Conservation (phyloP, 2,329 filamentous ascomycete species). For the Pseudogymnoascus sp. region DNA sequence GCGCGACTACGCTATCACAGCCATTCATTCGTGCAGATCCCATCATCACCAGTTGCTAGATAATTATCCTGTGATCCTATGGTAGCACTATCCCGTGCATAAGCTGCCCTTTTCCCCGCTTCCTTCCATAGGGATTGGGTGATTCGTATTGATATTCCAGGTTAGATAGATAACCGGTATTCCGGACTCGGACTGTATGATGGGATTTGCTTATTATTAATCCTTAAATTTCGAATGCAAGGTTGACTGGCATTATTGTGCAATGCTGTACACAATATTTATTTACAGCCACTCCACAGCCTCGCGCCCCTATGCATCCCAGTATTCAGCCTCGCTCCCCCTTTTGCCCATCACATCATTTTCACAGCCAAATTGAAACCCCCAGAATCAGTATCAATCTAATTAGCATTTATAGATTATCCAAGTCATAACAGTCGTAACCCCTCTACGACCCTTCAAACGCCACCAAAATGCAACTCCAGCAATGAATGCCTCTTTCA, state of each 20-base stretch:
- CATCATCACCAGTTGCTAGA: not conserved
- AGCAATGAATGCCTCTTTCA: not conserved
- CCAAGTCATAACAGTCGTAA: not conserved
- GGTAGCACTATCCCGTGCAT: not conserved
- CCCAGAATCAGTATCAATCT: not conserved
- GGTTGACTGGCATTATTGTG: not conserved
- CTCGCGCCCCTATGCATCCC: not conserved
- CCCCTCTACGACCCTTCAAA: not conserved
- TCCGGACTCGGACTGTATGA: not conserved
- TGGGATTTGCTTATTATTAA: conserved; percentile 1
- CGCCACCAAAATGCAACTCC: not conserved
- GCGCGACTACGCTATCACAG: not conserved
- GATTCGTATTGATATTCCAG: not conserved
- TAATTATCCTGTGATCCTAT: not conserved
- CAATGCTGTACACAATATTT: not conserved
- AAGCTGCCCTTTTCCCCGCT: not conserved
- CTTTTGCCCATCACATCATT: not conserved
- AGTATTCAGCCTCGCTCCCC: not conserved
- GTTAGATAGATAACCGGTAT: not conserved
- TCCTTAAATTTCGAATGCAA: not conserved
- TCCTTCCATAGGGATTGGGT: not conserved
- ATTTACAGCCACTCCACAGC: not conserved
- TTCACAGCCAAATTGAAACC: not conserved
- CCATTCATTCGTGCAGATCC: conserved; percentile 1
- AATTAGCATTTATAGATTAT: conserved; percentile 2